Evolutionary conservation across 2,329 filamentous ascomycete genomes (phyloP).

Genomic region (Verticillium alfalfae): DNA sequence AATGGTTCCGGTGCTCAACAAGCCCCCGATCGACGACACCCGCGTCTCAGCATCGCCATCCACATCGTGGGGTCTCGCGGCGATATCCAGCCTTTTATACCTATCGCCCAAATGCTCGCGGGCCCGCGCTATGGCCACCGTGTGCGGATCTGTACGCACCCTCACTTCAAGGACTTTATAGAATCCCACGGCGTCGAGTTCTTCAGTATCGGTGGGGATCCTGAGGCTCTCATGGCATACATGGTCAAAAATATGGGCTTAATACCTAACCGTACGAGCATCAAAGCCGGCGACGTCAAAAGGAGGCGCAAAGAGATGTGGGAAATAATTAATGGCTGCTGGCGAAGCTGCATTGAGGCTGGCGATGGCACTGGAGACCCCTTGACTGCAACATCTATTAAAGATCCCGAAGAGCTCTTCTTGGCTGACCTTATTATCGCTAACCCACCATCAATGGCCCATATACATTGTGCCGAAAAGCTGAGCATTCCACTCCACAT

Average conservation of each 20-base stretch:
- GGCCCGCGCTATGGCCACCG: slow-evolving; percentile 34
- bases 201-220: slow-evolving; percentile 44
- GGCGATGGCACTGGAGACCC: slow-evolving; percentile 14
- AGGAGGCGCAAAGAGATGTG: slow-evolving; percentile 15
- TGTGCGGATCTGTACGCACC: slow-evolving; percentile 45
- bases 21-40: too few relatives aligned
- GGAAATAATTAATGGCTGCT: slow-evolving; percentile 15
- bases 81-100: slow-evolving; percentile 52
- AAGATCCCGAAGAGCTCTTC: slow-evolving; percentile 18
- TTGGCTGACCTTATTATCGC: slow-evolving; percentile 41
- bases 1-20: too few relatives aligned
- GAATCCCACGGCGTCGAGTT: slow-evolving; percentile 39
- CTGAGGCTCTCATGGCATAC: slow-evolving; percentile 27
- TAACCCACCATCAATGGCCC: slow-evolving; percentile 37
- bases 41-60: slow-evolving; percentile 42
- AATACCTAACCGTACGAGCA: slow-evolving; percentile 16
- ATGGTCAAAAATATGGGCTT: slow-evolving; percentile 20
- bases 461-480: slow-evolving; percentile 36
- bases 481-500: slow-evolving; percentile 35
- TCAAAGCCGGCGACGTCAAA: slow-evolving; percentile 16
- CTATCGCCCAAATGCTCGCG: slow-evolving; percentile 41
- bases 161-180: slow-evolving; percentile 40
- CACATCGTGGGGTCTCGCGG: slow-evolving; percentile 47
- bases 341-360: slow-evolving; percentile 13
- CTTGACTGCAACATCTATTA: slow-evolving; percentile 12